phyloP scores from a whole-genome alignment of 2,329 filamentous ascomycete species.

The Emmonsiellopsis sp. region DNA sequence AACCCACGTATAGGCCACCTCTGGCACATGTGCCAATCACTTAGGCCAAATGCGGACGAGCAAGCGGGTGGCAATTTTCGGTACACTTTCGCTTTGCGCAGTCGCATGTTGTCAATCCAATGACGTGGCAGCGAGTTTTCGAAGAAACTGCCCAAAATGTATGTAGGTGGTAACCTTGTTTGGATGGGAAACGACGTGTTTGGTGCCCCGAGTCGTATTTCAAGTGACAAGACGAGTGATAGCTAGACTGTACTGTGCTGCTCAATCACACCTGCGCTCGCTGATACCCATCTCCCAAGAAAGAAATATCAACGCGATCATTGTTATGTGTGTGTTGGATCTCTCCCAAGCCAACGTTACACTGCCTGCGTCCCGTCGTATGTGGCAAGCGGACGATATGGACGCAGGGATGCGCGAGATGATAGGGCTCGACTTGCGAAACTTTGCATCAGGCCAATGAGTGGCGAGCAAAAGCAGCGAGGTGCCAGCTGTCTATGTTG shows the following conservation, averaged over 20 bases:
- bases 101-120: not conserved
- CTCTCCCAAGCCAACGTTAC: conserved; percentile 6
- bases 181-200: too few relatives aligned
- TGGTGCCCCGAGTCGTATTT: not conserved
- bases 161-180: not conserved
- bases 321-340: conserved; percentile 5
- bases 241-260: conserved; percentile 24
- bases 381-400: not conserved
- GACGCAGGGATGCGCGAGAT: conserved; percentile 11
- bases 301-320: conserved; percentile 12
- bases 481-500: conserved; percentile 26
- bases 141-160: not conserved
- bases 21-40: not conserved
- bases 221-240: not conserved
- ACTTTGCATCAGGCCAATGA: conserved; percentile 22
- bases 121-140: not conserved
- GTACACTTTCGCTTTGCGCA: not conserved
- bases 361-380: conserved; percentile 23
- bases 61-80: not conserved
- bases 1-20: not conserved
- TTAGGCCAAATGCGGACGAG: not conserved
- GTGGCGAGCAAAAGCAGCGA: conserved; percentile 21
- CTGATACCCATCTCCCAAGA: conserved; percentile 30
- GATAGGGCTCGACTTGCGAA: conserved; percentile 49
- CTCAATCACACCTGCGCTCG: conserved; percentile 44